Base-by-base conservation (phyloP, 257 asterid genomes). In the Solanum sparsipilum region DNA sequence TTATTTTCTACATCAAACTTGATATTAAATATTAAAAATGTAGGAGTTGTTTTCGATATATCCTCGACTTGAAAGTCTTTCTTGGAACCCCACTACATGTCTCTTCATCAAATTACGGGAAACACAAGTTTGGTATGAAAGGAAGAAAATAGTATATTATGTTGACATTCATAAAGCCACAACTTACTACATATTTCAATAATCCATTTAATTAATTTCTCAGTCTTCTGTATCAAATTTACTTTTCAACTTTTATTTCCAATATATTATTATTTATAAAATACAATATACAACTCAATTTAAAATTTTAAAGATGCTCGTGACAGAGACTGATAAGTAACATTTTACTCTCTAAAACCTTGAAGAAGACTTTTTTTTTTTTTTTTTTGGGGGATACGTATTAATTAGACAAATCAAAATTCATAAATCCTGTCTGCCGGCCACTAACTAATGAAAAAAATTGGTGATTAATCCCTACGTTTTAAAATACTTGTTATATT, bases 81-180 rank as follows among this genome's bases (percentile, higher is more conserved):
- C 6, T 63, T 9, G 31, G 31, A 63, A 23, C 71, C 71, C 58
- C 84, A 38, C 58, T n/a, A 76, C 71, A 12, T 86, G 60, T 58
- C 87, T 79, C 39, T 63, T 68, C 63, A 48, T 48, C 35, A 74
- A 23, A 84, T 41, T 72, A n/a, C 7, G 15, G 87, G 60, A 48
- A 68, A 20, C 25, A 38, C 68, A 13, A 56, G 23, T 38, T 76
- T 6, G 60, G 84, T 38, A 76, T 39, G 84, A 76, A 39, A 76
- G 23, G 58, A 76, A 78, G 36, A 78, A 78, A 39, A 78, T 20
- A 23, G 7, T 38, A 35, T 12, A 4, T 4, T 11, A 75, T 78
- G 23, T 38, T 5, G 60, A 39, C 36, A 76, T 76, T 76, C 60
- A 76, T n/a, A 39, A 12, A 23, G 21, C 84, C 34, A 38, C 21